A percentile compares a stretch with the other conserved stretches of the same genome.
phyloP scores from a whole-genome alignment of 2,329 filamentous ascomycete genomes.

The Bipolaris sorokiniana region DNA sequence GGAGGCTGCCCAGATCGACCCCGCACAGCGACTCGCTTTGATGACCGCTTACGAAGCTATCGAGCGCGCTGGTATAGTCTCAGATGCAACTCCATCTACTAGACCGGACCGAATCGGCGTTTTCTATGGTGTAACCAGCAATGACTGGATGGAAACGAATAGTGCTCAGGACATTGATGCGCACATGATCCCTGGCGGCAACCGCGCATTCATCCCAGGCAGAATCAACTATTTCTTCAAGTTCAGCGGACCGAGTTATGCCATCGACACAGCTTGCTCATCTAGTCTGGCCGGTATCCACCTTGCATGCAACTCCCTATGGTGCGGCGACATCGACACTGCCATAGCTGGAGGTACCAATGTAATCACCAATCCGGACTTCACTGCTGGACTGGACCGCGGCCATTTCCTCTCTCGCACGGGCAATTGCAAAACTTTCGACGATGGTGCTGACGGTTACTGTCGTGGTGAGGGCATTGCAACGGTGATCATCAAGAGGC shows the following conservation, averaged over 20 bases:
- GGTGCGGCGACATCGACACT: slow-evolving; percentile 22
- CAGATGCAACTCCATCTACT: slow-evolving; percentile 39
- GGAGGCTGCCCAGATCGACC: slow-evolving; percentile 32
- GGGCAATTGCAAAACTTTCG: slow-evolving; percentile 41
- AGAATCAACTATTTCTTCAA: slow-evolving; percentile 46
- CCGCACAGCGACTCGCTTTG: slow-evolving; percentile 30
- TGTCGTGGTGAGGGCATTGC: slow-evolving; percentile 43
- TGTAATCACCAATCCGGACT: slow-evolving; percentile 38
- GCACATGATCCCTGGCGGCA: slow-evolving; percentile 56
- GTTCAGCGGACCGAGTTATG: slow-evolving; percentile 52
- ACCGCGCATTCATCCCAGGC: slow-evolving; percentile 55
- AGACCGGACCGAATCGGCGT: slow-evolving; percentile 36
- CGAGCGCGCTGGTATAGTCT: slow-evolving; percentile 29
- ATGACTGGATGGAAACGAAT: slow-evolving; percentile 34
- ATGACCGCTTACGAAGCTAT: slow-evolving; percentile 34
- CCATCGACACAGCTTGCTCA: slow-evolving; percentile 45
- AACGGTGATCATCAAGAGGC: slow-evolving; percentile 41
- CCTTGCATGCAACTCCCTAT: slow-evolving; percentile 29
- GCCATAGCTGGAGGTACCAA: slow-evolving; percentile 35
- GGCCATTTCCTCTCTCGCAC: slow-evolving; percentile 37
- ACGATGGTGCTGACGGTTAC: slow-evolving; percentile 45
- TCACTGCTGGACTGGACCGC: slow-evolving; percentile 51
- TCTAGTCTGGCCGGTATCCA: slow-evolving; percentile 29
- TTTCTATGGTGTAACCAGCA: slow-evolving; percentile 39
- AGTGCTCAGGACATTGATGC: slow-evolving; percentile 12